Evolutionary conservation across 805 yeast genomes (phyloP).

Genomic region (Blastobotrys americana): DNA sequence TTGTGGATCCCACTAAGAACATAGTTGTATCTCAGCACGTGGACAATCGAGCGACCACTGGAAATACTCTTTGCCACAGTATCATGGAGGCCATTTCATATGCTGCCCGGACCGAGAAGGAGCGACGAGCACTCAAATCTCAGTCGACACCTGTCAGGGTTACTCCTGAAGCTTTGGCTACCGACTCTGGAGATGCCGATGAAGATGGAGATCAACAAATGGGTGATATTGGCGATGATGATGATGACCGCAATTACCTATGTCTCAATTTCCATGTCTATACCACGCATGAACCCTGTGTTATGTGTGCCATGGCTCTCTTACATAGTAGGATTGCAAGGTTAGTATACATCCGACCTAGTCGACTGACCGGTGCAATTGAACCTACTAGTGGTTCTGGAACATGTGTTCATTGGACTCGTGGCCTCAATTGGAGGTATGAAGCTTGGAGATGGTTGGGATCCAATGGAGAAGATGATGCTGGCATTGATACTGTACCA

Average conservation of each 20-base stretch:
- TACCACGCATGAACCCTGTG: slow-evolving; percentile 92
- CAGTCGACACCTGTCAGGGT: slow-evolving; percentile 5
- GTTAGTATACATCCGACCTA: slow-evolving; percentile 51
- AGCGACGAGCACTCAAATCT: slow-evolving; percentile 34
- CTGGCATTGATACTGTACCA: not conserved
- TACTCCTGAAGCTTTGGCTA: slow-evolving; percentile 3
- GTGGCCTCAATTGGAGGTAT: slow-evolving; percentile 77
- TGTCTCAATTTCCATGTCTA: slow-evolving; percentile 73
- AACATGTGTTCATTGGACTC: slow-evolving; percentile 67
- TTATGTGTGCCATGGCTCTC: slow-evolving; percentile 95
- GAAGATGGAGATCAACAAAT: slow-evolving; percentile 1
- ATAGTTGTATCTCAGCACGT: slow-evolving; percentile 34
- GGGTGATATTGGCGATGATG: not conserved
- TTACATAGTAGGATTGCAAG: slow-evolving; percentile 80
- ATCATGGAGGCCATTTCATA: slow-evolving; percentile 61
- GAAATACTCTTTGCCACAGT: slow-evolving; percentile 62
- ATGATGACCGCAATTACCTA: slow-evolving; percentile 41
- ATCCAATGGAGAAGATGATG: not conserved
- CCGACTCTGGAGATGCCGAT: slow-evolving; percentile 1
- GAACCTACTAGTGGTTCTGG: slow-evolving; percentile 52
- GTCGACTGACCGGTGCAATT: slow-evolving; percentile 47
- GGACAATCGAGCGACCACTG: slow-evolving; percentile 34
- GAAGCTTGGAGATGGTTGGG: slow-evolving; percentile 66
- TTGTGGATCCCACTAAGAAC: slow-evolving; percentile 51
- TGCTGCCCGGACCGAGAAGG: slow-evolving; percentile 52